These are phyloP conservation scores for button mushroom (Agaricus bisporus) DNA, from an alignment of 768 basidiomycete genomes.

Conservation along the genomic window DNA sequence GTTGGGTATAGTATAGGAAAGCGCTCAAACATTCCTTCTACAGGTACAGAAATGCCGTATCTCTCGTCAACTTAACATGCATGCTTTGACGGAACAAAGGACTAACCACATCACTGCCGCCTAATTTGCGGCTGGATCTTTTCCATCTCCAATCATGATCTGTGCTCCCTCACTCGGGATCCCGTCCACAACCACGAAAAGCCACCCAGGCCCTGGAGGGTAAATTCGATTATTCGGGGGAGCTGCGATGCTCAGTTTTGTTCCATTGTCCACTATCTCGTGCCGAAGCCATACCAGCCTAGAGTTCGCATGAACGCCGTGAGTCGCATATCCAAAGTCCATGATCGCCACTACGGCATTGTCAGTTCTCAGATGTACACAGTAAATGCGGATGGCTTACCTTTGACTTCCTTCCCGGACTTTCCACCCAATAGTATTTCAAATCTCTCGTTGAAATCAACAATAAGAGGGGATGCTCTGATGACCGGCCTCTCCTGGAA, in stretches of 20 bases:
- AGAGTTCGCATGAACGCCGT: slow-evolving; percentile 69
- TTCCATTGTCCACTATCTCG: slow-evolving; percentile 38
- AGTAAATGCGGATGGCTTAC: slow-evolving; percentile 21
- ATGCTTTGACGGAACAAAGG: neutral
- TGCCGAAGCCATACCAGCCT: slow-evolving; percentile 62
- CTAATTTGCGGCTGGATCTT: slow-evolving; percentile 51
- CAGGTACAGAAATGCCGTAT: neutral
- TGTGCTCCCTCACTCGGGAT: slow-evolving; percentile 58
- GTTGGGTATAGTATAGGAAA: neutral
- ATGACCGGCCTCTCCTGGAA: slow-evolving; percentile 50
- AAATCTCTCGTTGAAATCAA: slow-evolving; percentile 42
- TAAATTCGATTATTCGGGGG: slow-evolving; percentile 64
- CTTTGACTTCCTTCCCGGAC: slow-evolving; percentile 38
- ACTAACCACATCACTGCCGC: slow-evolving; percentile 54
- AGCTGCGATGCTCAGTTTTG: neutral
- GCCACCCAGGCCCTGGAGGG: slow-evolving; percentile 78
- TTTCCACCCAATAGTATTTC: slow-evolving; percentile 35
- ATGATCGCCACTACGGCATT: slow-evolving; percentile 54
- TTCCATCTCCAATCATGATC: slow-evolving; percentile 66
- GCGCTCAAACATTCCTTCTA: neutral
- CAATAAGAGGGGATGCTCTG: slow-evolving; percentile 21
- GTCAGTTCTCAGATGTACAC: neutral
- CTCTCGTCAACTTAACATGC: neutral
- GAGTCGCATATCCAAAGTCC: slow-evolving; percentile 81
- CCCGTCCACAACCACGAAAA: slow-evolving; percentile 62